phyloP scores from a whole-genome alignment of 345 rosid species.

The Mangifera indica region DNA sequence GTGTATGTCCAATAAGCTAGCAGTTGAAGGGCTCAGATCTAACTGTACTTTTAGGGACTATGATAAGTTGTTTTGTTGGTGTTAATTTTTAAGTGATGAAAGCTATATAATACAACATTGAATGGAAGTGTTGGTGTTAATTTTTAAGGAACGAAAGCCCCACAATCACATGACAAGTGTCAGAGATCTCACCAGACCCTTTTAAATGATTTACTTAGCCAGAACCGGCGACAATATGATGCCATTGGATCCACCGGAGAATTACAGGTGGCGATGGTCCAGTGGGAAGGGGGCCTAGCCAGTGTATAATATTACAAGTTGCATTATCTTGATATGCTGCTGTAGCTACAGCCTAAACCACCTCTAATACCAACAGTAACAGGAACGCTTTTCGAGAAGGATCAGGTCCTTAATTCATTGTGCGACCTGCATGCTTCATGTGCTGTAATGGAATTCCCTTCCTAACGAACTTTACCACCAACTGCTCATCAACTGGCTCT shows the following conservation, averaged over 20 bases:
- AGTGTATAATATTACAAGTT: slow-evolving; percentile 16
- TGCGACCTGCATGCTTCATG: slow-evolving; percentile 28
- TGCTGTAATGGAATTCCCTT: slow-evolving; percentile 33
- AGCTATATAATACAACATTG: not conserved
- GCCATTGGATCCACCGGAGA: slow-evolving; percentile 18
- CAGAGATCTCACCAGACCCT: slow-evolving; percentile 43
- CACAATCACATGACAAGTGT: slow-evolving; percentile 52
- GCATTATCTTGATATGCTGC: slow-evolving; percentile 23
- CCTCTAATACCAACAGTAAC: slow-evolving; percentile 18
- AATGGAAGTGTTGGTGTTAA: slow-evolving; percentile 19
- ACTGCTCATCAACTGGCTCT: not conserved
- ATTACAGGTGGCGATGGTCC: slow-evolving; percentile 13
- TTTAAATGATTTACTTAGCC: slow-evolving; percentile 25
- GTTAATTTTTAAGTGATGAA: slow-evolving; percentile 17
- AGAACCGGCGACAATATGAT: slow-evolving; percentile 14
- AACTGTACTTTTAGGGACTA: slow-evolving; percentile 23
- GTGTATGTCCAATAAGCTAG: slow-evolving; percentile 5
- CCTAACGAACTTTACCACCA: slow-evolving; percentile 3
- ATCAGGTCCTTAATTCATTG: slow-evolving; percentile 40
- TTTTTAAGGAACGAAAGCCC: slow-evolving; percentile 24
- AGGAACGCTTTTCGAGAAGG: slow-evolving; percentile 57
- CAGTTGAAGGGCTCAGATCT: slow-evolving; percentile 26
- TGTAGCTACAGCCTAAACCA: slow-evolving; percentile 20
- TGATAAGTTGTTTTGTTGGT: slow-evolving; percentile 31
- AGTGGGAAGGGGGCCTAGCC: not conserved